Base-by-base conservation (phyloP, 1,284 basidiomycete species). In the Pisolithus thermaeus region DNA sequence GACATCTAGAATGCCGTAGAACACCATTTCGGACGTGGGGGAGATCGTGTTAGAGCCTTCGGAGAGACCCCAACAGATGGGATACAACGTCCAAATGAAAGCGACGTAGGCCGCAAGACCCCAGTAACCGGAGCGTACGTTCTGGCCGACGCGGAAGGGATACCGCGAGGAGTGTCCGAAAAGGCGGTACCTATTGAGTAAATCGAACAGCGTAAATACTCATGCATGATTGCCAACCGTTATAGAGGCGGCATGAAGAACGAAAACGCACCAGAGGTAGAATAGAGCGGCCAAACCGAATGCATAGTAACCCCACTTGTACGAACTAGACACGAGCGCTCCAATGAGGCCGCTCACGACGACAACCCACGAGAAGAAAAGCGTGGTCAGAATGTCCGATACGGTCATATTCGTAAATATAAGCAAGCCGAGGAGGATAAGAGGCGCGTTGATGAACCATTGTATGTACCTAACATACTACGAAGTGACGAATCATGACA, bases 1-100 rank as follows among this genome's bases (percentile, higher is more conserved):
- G 16, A 84, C 49, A 59, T 84, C 82, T 51, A 85, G 71, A 53
- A 81, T 67, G 53, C 80, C 81, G 65, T 83, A 84, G 68, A 79
- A 83, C 52, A 78, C 66, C 72, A 74, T 73, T 61, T 74, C 76
- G 52, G 65, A 66, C 28, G 71, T 69, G 25, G 73, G 70, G 0
- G 65, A 61, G 58, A 79, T 78, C 39, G 64, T 67, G 61, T 80
- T 76, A 8, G 70, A 64, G 8, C 77, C 77, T 52, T 80, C 78
- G 6, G 70, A 66, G 18, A 75, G 63, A 37, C 70, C 76, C 76
- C 77, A 78, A 18, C 62, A 64, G 48, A 75, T 69, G 12, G 73
- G 73, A 66, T 82, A 83, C 37, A 81, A 59, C 53, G 79, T 53
- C 73, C 75, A 76, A 49, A 81, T 66, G 64, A 79, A 71, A 9